Conservation (phyloP, 2,329 filamentous ascomycete species). For the Phaeophleospora eucalypticola region DNA sequence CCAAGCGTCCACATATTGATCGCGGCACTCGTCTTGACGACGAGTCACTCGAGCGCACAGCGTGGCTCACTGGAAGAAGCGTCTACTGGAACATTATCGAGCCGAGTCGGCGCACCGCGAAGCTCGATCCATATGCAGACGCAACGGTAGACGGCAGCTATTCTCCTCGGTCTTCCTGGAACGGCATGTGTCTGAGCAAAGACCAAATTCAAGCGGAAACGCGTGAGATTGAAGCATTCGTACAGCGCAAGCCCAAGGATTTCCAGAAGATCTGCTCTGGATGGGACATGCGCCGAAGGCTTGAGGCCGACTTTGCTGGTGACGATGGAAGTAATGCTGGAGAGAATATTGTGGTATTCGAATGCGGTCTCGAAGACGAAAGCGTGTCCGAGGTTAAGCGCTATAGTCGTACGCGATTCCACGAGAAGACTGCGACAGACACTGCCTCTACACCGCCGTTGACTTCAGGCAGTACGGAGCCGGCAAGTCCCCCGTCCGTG, state of each 20-base stretch:
- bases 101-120: slow-evolving; percentile 66
- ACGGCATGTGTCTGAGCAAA: slow-evolving; percentile 65
- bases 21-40: slow-evolving; percentile 47
- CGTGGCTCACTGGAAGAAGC: slow-evolving; percentile 76
- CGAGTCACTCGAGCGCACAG: slow-evolving; percentile 56
- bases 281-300: slow-evolving; percentile 85
- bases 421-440: slow-evolving; percentile 20
- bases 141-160: slow-evolving; percentile 67
- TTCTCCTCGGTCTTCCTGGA: slow-evolving; percentile 72
- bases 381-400: slow-evolving; percentile 51
- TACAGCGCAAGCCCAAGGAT: slow-evolving; percentile 68
- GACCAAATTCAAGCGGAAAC: slow-evolving; percentile 73
- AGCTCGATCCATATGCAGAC: slow-evolving; percentile 68
- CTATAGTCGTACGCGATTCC: slow-evolving; percentile 53
- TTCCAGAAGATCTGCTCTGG: slow-evolving; percentile 74
- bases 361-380: slow-evolving; percentile 64
- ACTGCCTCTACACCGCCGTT: slow-evolving; percentile 25
- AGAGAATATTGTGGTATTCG: slow-evolving; percentile 71
- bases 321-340: slow-evolving; percentile 73
- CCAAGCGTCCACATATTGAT: slow-evolving; percentile 51
- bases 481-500: slow-evolving; percentile 41
- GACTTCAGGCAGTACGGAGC: slow-evolving; percentile 21
- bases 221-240: slow-evolving; percentile 72
- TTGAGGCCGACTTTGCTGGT: slow-evolving; percentile 85
- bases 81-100: slow-evolving; percentile 80